phyloP scores from a whole-genome alignment of 495 filamentous ascomycete genomes.

The Aspergillus haitiensis region DNA sequence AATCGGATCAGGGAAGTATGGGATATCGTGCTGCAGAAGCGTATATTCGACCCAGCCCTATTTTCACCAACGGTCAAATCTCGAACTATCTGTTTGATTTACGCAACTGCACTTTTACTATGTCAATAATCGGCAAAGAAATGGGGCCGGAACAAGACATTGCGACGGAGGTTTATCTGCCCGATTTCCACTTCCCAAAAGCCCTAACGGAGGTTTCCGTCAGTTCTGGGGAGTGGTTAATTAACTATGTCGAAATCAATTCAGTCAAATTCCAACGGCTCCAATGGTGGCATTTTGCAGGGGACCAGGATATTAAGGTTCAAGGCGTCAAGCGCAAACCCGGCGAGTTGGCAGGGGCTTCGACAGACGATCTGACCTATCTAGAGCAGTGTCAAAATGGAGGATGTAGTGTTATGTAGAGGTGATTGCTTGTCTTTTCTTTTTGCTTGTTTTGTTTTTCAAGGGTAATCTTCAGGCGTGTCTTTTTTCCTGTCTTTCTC shows the following conservation, averaged over 20 bases:
- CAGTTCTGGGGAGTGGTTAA: conserved; percentile 85
- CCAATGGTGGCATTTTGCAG: conserved; percentile 87
- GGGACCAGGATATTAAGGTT: conserved; percentile 76
- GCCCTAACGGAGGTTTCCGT: conserved; percentile 66
- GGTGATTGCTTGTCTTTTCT: too few relatives aligned
- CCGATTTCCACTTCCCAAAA: conserved; percentile 90
- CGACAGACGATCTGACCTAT: conserved; percentile 62
- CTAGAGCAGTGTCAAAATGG: conserved; percentile 58
- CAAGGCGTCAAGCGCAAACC: conserved; percentile 68
- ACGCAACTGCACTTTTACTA: conserved; percentile 67
- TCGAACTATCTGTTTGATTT: conserved; percentile 75
- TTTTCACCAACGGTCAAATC: conserved; percentile 69
- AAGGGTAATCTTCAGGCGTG: background rate
- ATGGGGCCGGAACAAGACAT: conserved; percentile 50
- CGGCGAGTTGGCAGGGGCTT: conserved; percentile 34
- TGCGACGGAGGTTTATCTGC: conserved; percentile 84
- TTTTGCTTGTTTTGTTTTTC: background rate
- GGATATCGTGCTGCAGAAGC: conserved; percentile 91
- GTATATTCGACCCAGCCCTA: conserved; percentile 82
- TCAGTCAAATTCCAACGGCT: conserved; percentile 69
- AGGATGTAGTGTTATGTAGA: conserved; percentile 54
- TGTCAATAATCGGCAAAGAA: conserved; percentile 58
- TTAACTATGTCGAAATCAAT: conserved; percentile 68
- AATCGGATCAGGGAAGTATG: conserved; percentile 52
- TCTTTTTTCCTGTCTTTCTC: background rate